Conservation (phyloP, 2,329 filamentous ascomycete genomes). For the Aureobasidium uvarum region DNA sequence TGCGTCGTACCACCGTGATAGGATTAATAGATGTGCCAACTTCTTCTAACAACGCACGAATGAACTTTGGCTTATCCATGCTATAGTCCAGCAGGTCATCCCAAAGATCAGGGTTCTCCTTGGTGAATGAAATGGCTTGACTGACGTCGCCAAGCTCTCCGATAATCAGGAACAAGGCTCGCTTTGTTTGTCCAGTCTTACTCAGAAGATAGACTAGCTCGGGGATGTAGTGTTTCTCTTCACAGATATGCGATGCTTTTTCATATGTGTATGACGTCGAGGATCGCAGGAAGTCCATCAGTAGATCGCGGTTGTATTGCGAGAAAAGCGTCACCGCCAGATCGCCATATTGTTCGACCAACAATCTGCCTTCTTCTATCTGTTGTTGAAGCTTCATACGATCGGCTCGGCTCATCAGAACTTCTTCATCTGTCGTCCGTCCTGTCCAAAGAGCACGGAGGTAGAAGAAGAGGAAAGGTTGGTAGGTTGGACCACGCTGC, state of each 20-base stretch:
- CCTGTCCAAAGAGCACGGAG: slow-evolving; percentile 82
- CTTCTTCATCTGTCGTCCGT: slow-evolving; percentile 54
- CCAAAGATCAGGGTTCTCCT: slow-evolving; percentile 91
- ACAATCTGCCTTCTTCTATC: slow-evolving; percentile 58
- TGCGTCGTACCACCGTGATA: slow-evolving; percentile 82
- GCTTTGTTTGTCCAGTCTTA: slow-evolving; percentile 91
- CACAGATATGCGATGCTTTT: slow-evolving; percentile 72
- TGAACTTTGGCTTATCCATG: slow-evolving; percentile 97
- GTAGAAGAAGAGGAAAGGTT: slow-evolving; percentile 88
- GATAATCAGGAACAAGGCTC: slow-evolving; percentile 88
- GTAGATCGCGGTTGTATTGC: slow-evolving; percentile 70
- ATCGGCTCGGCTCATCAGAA: slow-evolving; percentile 32
- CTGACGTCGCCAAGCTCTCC: slow-evolving; percentile 87
- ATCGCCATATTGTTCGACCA: slow-evolving; percentile 83
- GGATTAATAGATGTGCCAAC: slow-evolving; percentile 93
- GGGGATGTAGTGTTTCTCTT: slow-evolving; percentile 74
- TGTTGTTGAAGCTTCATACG: slow-evolving; percentile 33
- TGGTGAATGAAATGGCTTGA: slow-evolving; percentile 91
- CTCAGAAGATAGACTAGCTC: slow-evolving; percentile 96
- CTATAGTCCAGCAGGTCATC: slow-evolving; percentile 91
- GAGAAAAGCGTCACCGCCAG: slow-evolving; percentile 84
- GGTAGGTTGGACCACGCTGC: slow-evolving; percentile 56
- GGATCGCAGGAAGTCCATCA: slow-evolving; percentile 87
- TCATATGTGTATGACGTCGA: slow-evolving; percentile 82
- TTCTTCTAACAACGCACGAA: slow-evolving; percentile 85